Conservation (phyloP, 441 rosid genomes). For the Manihot esculenta region DNA sequence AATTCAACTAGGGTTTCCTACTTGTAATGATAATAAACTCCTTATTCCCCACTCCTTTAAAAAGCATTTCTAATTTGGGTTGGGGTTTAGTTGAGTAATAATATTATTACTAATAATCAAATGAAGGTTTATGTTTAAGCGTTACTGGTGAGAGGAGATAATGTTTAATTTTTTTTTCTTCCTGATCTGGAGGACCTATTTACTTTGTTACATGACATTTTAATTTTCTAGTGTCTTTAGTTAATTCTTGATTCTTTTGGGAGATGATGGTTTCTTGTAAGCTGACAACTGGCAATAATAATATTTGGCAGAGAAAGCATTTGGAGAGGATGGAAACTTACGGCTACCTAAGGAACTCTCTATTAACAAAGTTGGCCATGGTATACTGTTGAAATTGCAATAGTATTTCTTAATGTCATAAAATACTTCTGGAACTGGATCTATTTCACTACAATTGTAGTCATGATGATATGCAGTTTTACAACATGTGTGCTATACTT, state of each 20-base stretch:
- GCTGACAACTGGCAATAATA: neutral
- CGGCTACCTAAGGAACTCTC: constrained; percentile 82
- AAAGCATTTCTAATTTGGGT: too few species aligned
- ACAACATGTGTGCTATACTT: constrained; percentile 12
- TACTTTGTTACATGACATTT: neutral
- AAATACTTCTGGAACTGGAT: constrained; percentile 4
- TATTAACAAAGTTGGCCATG: constrained; percentile 94
- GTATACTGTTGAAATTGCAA: constrained; percentile 37
- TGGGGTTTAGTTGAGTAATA: too few species aligned
- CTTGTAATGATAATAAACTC: too few species aligned
- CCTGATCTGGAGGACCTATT: neutral
- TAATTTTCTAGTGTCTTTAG: neutral
- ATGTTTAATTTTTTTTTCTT: neutral
- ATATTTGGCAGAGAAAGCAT: constrained; percentile 69
- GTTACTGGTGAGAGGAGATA: neutral
- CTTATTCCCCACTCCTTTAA: too few species aligned
- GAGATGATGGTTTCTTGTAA: neutral
- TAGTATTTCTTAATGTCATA: neutral
- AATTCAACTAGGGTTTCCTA: too few species aligned
- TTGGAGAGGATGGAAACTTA: constrained; percentile 69
- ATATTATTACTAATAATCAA: too few species aligned
- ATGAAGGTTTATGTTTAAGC: too few species aligned
- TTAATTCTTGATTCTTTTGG: neutral
- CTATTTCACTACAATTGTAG: neutral
- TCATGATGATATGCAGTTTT: neutral